Evolutionary conservation across 805 yeast genomes (phyloP), one percentile per base, ranked within the genome.

Genomic region (Hanseniaspora occidentalis): DNA sequence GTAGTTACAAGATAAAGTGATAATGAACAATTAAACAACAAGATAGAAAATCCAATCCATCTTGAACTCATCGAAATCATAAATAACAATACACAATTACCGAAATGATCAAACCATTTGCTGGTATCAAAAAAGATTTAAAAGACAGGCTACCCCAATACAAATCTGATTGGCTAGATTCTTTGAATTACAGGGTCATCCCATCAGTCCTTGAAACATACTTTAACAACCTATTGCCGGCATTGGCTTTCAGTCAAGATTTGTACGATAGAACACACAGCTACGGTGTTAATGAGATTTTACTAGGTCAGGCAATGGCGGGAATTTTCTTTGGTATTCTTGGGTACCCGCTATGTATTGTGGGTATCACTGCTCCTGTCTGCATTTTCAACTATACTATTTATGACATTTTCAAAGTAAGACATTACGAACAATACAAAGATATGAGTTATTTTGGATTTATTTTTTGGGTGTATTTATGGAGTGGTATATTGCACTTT

Each of bases 331-430:
- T 92, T 64, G 96, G 97, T 0, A 49, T 83, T 5, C 65, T 88
- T 42, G 97, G 96, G 0, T 95, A 88, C 50, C 98, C 98, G 0
- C 60, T 92, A 21, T 84, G 95, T 51, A 83, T 89, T 20, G 97
- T 92, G 7, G 98, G 98, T 3, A 96, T 89, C 4, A 92, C 97
- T 0, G 98, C 97, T 0, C 98, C 98, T 0, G 79, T 92, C 13
- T 65, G 94, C 2, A 88, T 89, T 45, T 89, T 92, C 69, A 84
- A 84, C 53, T 86, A 85, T 52, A 92, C 97, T 0, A 88, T 92
- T 1, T 62, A 56, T 41, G 62, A 59, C 25, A 47, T 60, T 2
- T 41, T 41, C 17, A 29, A 29, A 29, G 18, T n/a, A 8, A 29
- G 18, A 6, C 16, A 29, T 9, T 33, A 33, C 22, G 23, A 33